Conservation (phyloP, 306 rosid species). For the Morella rubra region DNA sequence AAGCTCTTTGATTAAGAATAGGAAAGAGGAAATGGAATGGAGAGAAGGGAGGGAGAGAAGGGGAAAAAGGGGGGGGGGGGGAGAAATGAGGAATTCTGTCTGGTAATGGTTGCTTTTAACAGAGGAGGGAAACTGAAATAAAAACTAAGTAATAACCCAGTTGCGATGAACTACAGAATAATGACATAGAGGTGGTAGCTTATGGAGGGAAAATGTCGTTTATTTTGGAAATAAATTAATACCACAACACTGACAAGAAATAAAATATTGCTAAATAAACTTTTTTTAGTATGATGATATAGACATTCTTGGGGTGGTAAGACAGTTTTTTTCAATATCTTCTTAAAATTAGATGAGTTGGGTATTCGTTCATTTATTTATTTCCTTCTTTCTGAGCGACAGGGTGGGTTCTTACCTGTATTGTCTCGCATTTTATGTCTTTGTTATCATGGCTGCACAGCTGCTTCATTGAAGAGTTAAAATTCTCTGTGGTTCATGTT, state of each 20-base stretch:
- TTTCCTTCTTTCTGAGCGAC: not conserved
- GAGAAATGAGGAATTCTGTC: too few relatives aligned
- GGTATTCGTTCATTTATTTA: not conserved
- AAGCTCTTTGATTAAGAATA: not conserved
- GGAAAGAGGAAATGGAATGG: too few relatives aligned
- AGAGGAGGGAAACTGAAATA: too few relatives aligned
- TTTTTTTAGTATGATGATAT: not conserved
- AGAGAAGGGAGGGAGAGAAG: too few relatives aligned
- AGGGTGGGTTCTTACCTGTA: not conserved
- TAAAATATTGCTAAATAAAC: not conserved
- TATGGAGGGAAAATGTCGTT: too few relatives aligned
- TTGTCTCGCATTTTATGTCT: not conserved
- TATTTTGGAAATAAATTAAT: not conserved
- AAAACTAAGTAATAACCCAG: too few relatives aligned
- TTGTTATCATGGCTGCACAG: not conserved
- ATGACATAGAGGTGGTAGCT: too few relatives aligned
- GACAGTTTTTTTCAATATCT: too few relatives aligned
- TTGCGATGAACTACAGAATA: too few relatives aligned
- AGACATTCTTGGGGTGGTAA: not conserved
- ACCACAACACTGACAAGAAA: not conserved
- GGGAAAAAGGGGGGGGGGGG: too few relatives aligned
- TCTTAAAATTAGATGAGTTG: not conserved
- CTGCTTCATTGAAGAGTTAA: not conserved
- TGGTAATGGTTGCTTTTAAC: too few relatives aligned
- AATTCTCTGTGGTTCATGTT: conserved; percentile 12